A percentile compares a stretch with the other conserved stretches of the same genome.
phyloP scores from a whole-genome alignment of 495 filamentous ascomycete genomes.

The Neurospora sp. region DNA sequence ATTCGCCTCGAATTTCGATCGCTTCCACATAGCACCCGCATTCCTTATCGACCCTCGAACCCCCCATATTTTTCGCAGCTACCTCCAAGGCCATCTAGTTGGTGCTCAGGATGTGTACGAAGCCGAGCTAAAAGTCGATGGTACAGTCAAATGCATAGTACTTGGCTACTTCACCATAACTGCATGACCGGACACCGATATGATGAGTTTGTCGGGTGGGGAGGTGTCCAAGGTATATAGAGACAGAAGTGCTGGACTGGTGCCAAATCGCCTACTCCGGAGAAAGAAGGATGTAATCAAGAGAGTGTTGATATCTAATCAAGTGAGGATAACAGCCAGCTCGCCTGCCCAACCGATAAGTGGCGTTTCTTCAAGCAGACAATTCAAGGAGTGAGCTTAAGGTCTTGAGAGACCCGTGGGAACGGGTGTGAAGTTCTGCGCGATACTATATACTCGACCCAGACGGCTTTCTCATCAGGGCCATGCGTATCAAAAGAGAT shows the following conservation, averaged over 20 bases:
- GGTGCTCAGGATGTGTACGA: not conserved
- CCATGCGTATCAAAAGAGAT: not conserved
- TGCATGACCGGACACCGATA: not conserved
- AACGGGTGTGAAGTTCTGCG: slow-evolving; percentile 13
- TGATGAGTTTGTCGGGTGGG: not conserved
- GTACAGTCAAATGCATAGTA: slow-evolving; percentile 13
- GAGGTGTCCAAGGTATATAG: not conserved
- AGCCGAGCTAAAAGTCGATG: slow-evolving; percentile 1
- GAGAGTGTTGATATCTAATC: not conserved
- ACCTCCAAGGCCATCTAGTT: slow-evolving; percentile 1
- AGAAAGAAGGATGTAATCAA: not conserved
- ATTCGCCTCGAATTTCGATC: slow-evolving; percentile 3
- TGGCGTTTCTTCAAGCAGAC: not conserved
- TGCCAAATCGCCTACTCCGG: not conserved
- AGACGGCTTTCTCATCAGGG: not conserved
- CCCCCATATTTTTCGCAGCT: slow-evolving; percentile 1
- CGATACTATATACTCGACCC: slow-evolving; percentile 15
- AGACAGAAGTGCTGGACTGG: not conserved
- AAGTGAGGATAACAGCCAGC: not conserved
- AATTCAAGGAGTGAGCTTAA: not conserved
- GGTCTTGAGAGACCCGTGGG: not conserved
- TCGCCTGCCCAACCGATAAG: not conserved
- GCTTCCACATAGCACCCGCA: slow-evolving; percentile 19
- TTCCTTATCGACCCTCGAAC: not conserved
- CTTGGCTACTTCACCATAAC: not conserved